Conservation (phyloP, 2,329 filamentous ascomycete genomes). For the Aspergillus ruber region DNA sequence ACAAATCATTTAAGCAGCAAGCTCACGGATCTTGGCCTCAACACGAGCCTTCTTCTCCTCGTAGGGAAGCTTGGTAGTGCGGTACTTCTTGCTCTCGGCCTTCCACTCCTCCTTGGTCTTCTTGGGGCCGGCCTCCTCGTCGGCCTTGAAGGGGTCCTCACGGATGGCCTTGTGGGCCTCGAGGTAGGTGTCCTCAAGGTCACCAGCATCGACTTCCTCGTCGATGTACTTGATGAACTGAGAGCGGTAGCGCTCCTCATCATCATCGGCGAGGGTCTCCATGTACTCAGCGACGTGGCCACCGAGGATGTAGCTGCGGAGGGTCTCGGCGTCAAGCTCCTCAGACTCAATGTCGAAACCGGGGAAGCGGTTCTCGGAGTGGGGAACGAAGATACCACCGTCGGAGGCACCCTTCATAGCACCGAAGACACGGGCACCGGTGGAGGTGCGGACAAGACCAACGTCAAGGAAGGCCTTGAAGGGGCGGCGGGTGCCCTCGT, state of each 20-base stretch:
- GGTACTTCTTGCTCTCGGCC: constrained; percentile 89
- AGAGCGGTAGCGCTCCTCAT: constrained; percentile 98
- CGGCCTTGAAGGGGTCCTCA: constrained; percentile 97
- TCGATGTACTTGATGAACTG: constrained; percentile 99
- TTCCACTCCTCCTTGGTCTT: constrained; percentile 98
- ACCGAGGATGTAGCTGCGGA: constrained; percentile 98
- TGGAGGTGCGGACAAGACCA: constrained; percentile 93
- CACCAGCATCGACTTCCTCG: constrained; percentile 91
- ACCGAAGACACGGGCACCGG: constrained; percentile 96
- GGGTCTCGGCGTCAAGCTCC: constrained; percentile 93
- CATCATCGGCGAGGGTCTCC: constrained; percentile 98
- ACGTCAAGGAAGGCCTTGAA: constrained; percentile 99
- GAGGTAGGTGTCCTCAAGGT: constrained; percentile 90
- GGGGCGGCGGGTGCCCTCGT: constrained; percentile 81
- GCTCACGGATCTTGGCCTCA: constrained; percentile 83
- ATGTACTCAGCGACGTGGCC: constrained; percentile 99
- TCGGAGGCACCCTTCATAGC: constrained; percentile 99
- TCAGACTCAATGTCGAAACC: constrained; percentile 95
- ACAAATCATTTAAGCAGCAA: constrained; percentile 43
- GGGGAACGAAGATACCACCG: constrained; percentile 91
- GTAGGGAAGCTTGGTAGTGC: constrained; percentile 67
- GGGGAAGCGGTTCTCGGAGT: constrained; percentile 99
- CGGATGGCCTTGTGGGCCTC: constrained; percentile 96
- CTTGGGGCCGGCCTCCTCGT: constrained; percentile 65
- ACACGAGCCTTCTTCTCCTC: constrained; percentile 77